Percentiles rank a stretch among this genome's conserved stretches.
Evolutionary conservation across 202 grass and related monocot genomes (phyloP).

Genomic region (Carex sylvatica): DNA sequence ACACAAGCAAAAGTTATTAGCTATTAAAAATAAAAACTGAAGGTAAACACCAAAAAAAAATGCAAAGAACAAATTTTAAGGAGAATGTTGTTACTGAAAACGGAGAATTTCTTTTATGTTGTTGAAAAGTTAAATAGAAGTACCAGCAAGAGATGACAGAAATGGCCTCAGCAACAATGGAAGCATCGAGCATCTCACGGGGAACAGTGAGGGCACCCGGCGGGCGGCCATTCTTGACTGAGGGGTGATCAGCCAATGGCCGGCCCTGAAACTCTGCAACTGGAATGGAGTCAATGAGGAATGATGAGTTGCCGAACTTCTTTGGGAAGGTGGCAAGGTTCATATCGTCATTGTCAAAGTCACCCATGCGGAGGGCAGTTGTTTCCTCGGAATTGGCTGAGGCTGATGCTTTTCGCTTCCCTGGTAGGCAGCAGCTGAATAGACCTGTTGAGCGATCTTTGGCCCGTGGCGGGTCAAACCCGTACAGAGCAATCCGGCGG

Average conservation of each 20-base stretch:
- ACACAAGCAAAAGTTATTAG: not conserved
- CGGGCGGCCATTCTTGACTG: conserved; percentile 83
- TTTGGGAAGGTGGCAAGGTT: conserved; percentile 78
- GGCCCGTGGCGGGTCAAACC: conserved; percentile 86
- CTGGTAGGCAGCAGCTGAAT: conserved; percentile 65
- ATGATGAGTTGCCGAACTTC: conserved; percentile 90
- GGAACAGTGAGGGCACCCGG: conserved; percentile 80
- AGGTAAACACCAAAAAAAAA: not conserved
- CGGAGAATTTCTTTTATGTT: not conserved
- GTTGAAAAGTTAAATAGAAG: not conserved
- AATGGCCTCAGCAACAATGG: conserved; percentile 88
- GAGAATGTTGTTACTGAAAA: conserved; percentile 4
- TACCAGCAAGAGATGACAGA: conserved; percentile 94
- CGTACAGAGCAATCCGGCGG: conserved; percentile 84
- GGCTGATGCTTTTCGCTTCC: conserved; percentile 40
- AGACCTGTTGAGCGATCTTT: conserved; percentile 65
- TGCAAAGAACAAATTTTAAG: not conserved
- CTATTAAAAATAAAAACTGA: not conserved
- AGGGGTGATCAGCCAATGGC: conserved; percentile 86
- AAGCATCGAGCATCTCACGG: conserved; percentile 77
- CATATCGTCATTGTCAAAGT: conserved; percentile 76
- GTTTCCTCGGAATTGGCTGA: conserved; percentile 65
- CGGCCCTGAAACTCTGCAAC: conserved; percentile 94
- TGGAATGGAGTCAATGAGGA: conserved; percentile 89
- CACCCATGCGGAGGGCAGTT: conserved; percentile 78